phyloP scores from a whole-genome alignment of 805 yeast genomes.

The Cyberlindnera euphorbiae region DNA sequence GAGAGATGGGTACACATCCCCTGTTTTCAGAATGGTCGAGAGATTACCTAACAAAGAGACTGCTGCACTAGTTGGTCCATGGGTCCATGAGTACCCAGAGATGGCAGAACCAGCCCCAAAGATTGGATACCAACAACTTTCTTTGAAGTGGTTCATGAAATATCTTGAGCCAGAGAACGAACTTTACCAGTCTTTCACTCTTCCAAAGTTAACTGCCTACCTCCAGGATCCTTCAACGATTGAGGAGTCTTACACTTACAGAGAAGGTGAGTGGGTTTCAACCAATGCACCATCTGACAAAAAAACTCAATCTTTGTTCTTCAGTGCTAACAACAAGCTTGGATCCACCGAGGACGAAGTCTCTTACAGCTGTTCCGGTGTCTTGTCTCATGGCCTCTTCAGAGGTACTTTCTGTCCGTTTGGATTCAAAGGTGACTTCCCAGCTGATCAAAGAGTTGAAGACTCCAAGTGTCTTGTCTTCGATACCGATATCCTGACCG shows the following conservation, averaged over 20 bases:
- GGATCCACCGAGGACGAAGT: background rate
- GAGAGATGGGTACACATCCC: conserved; percentile 43
- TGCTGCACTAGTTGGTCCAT: conserved; percentile 38
- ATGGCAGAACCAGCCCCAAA: conserved; percentile 42
- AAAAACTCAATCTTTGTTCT: conserved; percentile 13
- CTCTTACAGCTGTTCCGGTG: conserved; percentile 28
- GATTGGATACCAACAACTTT: conserved; percentile 39
- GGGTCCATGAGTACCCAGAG: conserved; percentile 48
- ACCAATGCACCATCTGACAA: conserved; percentile 17
- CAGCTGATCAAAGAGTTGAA: conserved; percentile 39
- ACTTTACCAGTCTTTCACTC: conserved; percentile 19
- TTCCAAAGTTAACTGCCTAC: conserved; percentile 37
- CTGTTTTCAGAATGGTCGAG: conserved; percentile 40
- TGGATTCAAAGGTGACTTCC: conserved; percentile 43
- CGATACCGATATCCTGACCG: conserved; percentile 28
- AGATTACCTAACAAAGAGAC: conserved; percentile 33
- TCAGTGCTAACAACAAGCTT: conserved; percentile 11
- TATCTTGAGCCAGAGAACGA: conserved; percentile 27
- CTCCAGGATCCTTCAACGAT: conserved; percentile 39
- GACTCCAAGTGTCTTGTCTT: conserved; percentile 36
- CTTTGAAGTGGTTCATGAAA: conserved; percentile 38
- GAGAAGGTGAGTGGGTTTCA: conserved; percentile 40
- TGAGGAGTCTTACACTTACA: conserved; percentile 31
- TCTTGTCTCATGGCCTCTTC: conserved; percentile 37
- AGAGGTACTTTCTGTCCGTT: conserved; percentile 45